Evolutionary conservation across 2,329 filamentous ascomycete genomes (phyloP).

Genomic region (Laburnicola sp.): DNA sequence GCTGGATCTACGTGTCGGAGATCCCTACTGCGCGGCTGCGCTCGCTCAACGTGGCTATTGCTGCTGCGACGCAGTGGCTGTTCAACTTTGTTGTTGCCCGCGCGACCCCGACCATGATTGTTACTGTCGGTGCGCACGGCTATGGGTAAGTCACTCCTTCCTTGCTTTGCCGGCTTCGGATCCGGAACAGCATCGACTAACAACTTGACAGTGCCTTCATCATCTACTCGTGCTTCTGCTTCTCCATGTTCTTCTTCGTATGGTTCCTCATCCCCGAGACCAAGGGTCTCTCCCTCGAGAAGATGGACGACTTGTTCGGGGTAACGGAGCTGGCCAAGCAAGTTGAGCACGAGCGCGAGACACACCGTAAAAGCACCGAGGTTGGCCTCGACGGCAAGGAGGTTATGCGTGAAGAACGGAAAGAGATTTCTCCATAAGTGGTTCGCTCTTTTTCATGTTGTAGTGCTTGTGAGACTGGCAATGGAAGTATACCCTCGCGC

Average conservation of each 20-base stretch:
- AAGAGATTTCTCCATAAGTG: constrained; percentile 23
- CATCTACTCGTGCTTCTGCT: constrained; percentile 68
- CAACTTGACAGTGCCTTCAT: constrained; percentile 63
- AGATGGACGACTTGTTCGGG: constrained; percentile 69
- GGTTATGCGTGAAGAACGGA: constrained; percentile 29
- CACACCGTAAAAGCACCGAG: constrained; percentile 24
- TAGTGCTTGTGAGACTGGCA: neutral
- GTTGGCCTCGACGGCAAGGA: constrained; percentile 38
- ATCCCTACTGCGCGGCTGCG: constrained; percentile 69
- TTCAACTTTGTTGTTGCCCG: constrained; percentile 75
- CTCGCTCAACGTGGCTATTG: constrained; percentile 68
- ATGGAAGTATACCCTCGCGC: neutral
- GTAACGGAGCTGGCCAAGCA: constrained; percentile 54
- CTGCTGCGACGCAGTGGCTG: constrained; percentile 70
- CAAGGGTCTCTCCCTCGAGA: constrained; percentile 65
- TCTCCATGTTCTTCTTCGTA: constrained; percentile 66
- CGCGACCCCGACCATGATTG: constrained; percentile 69
- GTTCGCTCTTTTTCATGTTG: neutral
- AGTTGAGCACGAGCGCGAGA: constrained; percentile 38
- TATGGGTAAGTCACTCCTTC: constrained; percentile 49
- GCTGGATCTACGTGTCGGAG: constrained; percentile 73
- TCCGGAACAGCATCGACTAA: constrained; percentile 47
- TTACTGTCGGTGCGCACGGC: constrained; percentile 53
- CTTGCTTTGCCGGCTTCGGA: constrained; percentile 21
- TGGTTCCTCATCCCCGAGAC: constrained; percentile 74